phyloP scores from a whole-genome alignment of 208 protist species.

The Trypanosoma mega region DNA sequence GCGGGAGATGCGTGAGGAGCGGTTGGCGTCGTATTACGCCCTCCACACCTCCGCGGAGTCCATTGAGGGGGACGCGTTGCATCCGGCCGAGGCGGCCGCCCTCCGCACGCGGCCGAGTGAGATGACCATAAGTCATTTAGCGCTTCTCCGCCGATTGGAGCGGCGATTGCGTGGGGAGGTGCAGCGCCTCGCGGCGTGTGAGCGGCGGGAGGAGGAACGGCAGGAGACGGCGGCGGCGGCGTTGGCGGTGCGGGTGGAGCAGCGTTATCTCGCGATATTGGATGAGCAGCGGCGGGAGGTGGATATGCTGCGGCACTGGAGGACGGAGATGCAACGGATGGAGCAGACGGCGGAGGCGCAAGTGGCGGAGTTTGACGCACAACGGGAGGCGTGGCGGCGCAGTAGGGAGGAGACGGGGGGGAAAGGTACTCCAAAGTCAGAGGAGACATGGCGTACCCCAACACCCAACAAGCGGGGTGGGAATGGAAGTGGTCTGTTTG shows the following conservation, averaged over 20 bases:
- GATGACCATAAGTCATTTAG: background rate
- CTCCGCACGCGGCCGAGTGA: background rate
- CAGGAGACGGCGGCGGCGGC: background rate
- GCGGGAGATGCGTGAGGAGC: too few relatives aligned
- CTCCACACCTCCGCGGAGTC: background rate
- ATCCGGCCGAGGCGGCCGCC: too few relatives aligned
- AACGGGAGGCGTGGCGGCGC: background rate
- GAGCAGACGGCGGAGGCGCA: background rate
- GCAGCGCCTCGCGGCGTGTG: background rate
- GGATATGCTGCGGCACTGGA: slow-evolving; percentile 16
- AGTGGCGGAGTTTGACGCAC: background rate
- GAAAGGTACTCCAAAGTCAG: background rate
- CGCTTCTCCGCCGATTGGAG: background rate
- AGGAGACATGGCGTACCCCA: background rate
- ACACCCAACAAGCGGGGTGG: background rate
- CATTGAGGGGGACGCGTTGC: too few relatives aligned
- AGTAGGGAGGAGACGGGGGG: background rate
- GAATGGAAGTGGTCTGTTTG: slow-evolving; percentile 9
- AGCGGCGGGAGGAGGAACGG: background rate
- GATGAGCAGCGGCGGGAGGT: slow-evolving; percentile 16
- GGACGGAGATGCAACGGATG: slow-evolving; percentile 4
- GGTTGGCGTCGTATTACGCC: too few relatives aligned
- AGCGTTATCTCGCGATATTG: slow-evolving; percentile 17
- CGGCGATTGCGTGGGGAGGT: background rate
- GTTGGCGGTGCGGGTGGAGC: slow-evolving; percentile 2